These are phyloP conservation scores for Rhododendron henanense DNA, from an alignment of 148 eudicot species.

Conservation along the genomic window DNA sequence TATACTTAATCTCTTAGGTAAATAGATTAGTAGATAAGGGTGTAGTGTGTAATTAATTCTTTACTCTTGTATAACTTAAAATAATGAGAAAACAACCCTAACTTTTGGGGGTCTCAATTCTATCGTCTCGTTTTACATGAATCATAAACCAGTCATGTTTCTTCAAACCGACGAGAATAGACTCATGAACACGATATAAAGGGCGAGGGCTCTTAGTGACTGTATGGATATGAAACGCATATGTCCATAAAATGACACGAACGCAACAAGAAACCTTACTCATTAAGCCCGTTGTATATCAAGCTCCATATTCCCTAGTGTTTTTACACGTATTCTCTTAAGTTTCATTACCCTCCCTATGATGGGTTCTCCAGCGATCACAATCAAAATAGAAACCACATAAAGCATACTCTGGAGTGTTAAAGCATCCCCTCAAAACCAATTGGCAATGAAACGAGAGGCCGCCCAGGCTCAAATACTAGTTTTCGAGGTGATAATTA, in stretches of 20 bases:
- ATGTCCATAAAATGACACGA: not conserved
- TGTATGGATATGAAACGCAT: not conserved
- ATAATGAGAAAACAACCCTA: no score
- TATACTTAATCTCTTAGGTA: no score
- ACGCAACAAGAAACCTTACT: not conserved
- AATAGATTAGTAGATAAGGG: no score
- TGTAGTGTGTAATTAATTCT: no score
- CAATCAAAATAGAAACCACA: not conserved
- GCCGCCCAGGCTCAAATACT: no score
- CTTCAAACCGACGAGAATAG: not conserved
- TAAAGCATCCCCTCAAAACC: no score
- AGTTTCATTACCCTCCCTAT: not conserved
- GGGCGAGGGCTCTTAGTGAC: not conserved
- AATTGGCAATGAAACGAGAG: no score
- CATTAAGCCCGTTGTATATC: not conserved
- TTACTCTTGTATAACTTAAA: no score
- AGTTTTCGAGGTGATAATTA: no score
- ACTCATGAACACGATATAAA: not conserved
- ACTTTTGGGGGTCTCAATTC: no score
- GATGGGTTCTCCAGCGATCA: not conserved
- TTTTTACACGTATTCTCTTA: not conserved
- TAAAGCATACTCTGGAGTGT: not conserved
- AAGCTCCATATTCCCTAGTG: not conserved
- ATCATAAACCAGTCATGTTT: not conserved
- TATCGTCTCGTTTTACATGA: not conserved